phyloP scores from a whole-genome alignment of 2,329 filamentous ascomycete species.

The Cladophialophora chaetospira region DNA sequence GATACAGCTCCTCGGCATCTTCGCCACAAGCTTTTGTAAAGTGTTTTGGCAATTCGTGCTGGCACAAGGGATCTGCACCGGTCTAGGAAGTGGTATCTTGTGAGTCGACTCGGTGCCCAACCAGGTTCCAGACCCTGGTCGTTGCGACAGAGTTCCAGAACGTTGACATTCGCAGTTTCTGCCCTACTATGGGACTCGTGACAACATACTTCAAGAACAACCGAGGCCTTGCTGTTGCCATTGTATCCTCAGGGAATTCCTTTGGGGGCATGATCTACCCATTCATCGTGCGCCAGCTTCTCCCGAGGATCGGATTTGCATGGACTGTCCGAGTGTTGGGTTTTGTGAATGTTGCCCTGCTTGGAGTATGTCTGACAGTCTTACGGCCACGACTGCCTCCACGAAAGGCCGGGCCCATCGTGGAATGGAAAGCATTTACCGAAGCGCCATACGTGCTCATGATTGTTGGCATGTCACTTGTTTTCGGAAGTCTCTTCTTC shows the following conservation, averaged over 20 bases:
- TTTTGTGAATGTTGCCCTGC: constrained; percentile 57
- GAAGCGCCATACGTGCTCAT: constrained; percentile 51
- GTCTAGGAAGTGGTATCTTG: constrained; percentile 58
- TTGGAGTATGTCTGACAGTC: constrained; percentile 42
- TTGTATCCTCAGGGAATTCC: constrained; percentile 61
- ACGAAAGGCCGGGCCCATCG: constrained; percentile 52
- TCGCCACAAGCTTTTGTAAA: constrained; percentile 53
- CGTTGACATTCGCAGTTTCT: too few relatives aligned
- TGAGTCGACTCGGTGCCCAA: too few relatives aligned
- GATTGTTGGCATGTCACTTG: constrained; percentile 23
- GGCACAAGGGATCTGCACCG: constrained; percentile 59
- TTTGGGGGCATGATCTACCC: constrained; percentile 68
- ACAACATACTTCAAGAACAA: constrained; percentile 64
- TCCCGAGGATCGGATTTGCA: constrained; percentile 62
- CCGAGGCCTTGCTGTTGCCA: constrained; percentile 61
- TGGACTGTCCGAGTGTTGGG: constrained; percentile 67
- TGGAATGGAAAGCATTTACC: constrained; percentile 56
- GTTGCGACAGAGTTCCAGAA: too few relatives aligned
- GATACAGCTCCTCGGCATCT: constrained; percentile 51
- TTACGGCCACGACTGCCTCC: constrained; percentile 54
- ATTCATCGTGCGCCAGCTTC: constrained; percentile 56
- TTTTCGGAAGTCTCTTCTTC: constrained; percentile 30
- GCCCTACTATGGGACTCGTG: constrained; percentile 56
- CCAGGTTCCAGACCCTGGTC: too few relatives aligned
- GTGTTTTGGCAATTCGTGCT: constrained; percentile 54